Percentiles rank a stretch among this genome's conserved stretches.
phyloP scores from a whole-genome alignment of 371 early-diverging fungal genomes.

The Fennellomyces sp. region DNA sequence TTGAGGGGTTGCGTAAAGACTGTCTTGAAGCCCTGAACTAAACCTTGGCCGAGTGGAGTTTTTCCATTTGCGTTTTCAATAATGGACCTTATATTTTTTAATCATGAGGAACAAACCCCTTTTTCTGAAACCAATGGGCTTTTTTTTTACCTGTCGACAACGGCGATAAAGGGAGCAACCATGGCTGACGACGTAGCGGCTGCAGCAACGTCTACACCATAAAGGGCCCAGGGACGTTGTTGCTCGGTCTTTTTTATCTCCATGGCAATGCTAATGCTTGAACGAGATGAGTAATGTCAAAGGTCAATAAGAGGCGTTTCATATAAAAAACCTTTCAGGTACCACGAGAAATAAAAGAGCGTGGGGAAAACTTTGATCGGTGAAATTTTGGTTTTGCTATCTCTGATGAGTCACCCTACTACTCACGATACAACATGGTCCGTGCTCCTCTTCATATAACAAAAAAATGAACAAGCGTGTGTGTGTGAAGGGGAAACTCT shows the following conservation, averaged over 20 bases:
- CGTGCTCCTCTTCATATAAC: neutral
- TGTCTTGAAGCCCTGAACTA: slow-evolving; percentile 41
- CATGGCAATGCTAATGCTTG: neutral
- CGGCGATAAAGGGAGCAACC: slow-evolving; percentile 65
- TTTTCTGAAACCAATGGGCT: too few species aligned
- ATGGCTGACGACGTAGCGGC: slow-evolving; percentile 47
- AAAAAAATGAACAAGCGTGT: neutral
- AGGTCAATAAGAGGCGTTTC: neutral
- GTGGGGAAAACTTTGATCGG: too few species aligned
- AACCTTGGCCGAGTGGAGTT: slow-evolving; percentile 40
- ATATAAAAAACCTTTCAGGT: too few species aligned
- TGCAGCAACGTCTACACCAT: slow-evolving; percentile 46
- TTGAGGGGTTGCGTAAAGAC: slow-evolving; percentile 45
- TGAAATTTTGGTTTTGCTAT: too few species aligned
- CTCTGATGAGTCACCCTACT: neutral
- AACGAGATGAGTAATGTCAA: too few species aligned
- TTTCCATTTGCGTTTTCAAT: slow-evolving; percentile 66
- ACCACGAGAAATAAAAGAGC: neutral
- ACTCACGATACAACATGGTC: neutral
- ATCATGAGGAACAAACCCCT: too few species aligned
- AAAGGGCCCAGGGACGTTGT: slow-evolving; percentile 17
- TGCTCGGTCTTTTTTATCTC: neutral
- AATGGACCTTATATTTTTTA: slow-evolving; percentile 48
- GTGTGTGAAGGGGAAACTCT: neutral
- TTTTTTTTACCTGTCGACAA: slow-evolving; percentile 58